These are phyloP conservation scores for Mimosa pudica DNA, from an alignment of 306 rosid species.

Conservation along the genomic window DNA sequence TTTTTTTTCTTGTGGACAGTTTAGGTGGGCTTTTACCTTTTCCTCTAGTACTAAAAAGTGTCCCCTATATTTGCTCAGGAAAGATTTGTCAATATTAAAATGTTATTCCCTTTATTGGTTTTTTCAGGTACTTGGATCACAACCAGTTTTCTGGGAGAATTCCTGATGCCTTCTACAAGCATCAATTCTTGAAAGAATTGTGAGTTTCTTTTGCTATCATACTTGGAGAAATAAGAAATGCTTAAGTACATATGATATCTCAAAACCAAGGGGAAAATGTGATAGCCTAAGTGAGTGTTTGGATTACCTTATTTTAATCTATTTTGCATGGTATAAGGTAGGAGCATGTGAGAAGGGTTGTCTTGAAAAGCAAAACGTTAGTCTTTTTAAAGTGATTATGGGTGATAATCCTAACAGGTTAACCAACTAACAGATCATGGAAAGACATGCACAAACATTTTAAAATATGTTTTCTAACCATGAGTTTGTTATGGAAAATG, in stretches of 20 bases:
- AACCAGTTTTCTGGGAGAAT: constrained; percentile 97
- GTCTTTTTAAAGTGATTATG: no score
- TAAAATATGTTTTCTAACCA: background rate
- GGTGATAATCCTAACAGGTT: no score
- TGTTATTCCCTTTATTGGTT: background rate
- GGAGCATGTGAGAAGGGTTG: no score
- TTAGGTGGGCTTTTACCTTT: constrained; percentile 13
- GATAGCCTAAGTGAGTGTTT: no score
- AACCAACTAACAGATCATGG: background rate
- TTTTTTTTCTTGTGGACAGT: constrained; percentile 5
- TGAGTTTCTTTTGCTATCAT: constrained; percentile 49
- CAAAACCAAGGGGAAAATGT: background rate
- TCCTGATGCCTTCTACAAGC: constrained; percentile 85
- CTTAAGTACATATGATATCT: background rate
- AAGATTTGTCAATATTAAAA: constrained; percentile 11
- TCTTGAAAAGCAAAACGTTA: no score
- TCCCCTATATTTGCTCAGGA: background rate
- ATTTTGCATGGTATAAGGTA: no score
- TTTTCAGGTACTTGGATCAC: constrained; percentile 88
- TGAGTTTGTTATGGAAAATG: background rate
- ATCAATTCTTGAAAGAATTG: constrained; percentile 95
- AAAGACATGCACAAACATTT: background rate
- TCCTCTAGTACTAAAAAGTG: background rate
- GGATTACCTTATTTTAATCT: no score
- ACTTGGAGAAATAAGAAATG: background rate